Evolutionary conservation across 179 eudicot genomes (phyloP), one percentile per base, ranked within the genome.

Genomic region (Beta corolliflora): DNA sequence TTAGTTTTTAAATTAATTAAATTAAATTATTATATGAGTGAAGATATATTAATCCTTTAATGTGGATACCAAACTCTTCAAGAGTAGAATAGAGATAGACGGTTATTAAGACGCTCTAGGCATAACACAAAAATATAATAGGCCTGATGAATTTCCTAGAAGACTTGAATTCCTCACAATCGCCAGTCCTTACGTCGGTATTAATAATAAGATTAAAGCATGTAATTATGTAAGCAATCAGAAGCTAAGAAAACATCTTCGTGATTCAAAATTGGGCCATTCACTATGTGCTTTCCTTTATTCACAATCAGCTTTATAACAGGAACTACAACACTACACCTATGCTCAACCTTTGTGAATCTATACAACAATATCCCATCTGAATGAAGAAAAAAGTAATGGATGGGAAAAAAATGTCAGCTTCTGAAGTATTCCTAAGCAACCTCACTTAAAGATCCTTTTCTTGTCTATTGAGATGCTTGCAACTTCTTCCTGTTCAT

Each of bases 391-490:
- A 73, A 67, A 61, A 59, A 58, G n/a, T 50, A 31, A 25, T 29
- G 80, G 52, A 78, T 69, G 80, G 85, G 83, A 71, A 75, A 81
- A 72, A 79, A 85, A 69, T 79, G 81, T 69, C 56, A 46, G 70
- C 36, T 64, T 18, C 64, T 56, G 15, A 56, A 19, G 70, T 53
- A 46, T 74, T 29, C 48, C 73, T 71, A 79, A 60, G 87, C 81
- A 29, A 79, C 80, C 46, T 85, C 76, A 10, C 76, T 80, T 41
- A 82, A 77, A 48, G 83, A 79, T 44, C 79, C 80, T 71, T 36
- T 90, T 91, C 55, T 85, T 84, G 78, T 93, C 93, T 56, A 91
- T 82, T 18, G 89, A 89, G 68, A 93, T 82, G 86, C 79, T 88
- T 44, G 95, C 73, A 9, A 85, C 86, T 80, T 81, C 83, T 75